Percentiles rank a stretch among this genome's conserved stretches.
phyloP scores from a whole-genome alignment of 148 eudicot species.

The Fagopyrum tataricum region DNA sequence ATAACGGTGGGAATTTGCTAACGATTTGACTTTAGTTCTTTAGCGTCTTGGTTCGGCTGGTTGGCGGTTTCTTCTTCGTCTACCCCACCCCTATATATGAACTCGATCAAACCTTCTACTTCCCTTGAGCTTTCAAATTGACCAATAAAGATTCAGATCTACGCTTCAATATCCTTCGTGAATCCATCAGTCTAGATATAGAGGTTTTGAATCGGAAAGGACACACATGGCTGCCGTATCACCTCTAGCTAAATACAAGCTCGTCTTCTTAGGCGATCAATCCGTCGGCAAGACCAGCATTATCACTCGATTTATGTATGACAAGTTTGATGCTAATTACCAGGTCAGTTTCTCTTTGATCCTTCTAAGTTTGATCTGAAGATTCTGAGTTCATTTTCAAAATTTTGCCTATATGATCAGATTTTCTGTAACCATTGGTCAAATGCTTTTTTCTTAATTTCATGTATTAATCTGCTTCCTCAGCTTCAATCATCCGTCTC shows the following conservation, averaged over 20 bases:
- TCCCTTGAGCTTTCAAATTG: background rate
- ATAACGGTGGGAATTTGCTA: background rate
- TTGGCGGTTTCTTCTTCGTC: conserved; percentile 29
- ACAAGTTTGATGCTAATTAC: conserved; percentile 65
- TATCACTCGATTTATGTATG: conserved; percentile 81
- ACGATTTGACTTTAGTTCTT: conserved; percentile 8
- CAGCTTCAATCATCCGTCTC: background rate
- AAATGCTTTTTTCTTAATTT: background rate
- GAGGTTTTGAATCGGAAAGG: background rate
- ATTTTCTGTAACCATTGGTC: background rate
- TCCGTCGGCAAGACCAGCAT: conserved; percentile 84
- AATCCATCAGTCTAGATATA: conserved; percentile 11
- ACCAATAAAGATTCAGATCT: conserved; percentile 8
- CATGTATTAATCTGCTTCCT: background rate
- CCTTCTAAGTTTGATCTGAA: background rate
- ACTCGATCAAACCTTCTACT: conserved; percentile 11
- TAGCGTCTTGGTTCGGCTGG: conserved; percentile 5
- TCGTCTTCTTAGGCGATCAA: conserved; percentile 74
- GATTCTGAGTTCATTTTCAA: background rate
- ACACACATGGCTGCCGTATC: conserved; percentile 53
- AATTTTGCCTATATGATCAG: background rate
- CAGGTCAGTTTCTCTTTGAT: conserved; percentile 29
- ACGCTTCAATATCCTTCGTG: conserved; percentile 17
- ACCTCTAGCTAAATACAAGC: conserved; percentile 68
- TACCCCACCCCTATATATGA: background rate